Evolutionary conservation across 306 rosid species (phyloP).

Genomic region (Pueraria montana): DNA sequence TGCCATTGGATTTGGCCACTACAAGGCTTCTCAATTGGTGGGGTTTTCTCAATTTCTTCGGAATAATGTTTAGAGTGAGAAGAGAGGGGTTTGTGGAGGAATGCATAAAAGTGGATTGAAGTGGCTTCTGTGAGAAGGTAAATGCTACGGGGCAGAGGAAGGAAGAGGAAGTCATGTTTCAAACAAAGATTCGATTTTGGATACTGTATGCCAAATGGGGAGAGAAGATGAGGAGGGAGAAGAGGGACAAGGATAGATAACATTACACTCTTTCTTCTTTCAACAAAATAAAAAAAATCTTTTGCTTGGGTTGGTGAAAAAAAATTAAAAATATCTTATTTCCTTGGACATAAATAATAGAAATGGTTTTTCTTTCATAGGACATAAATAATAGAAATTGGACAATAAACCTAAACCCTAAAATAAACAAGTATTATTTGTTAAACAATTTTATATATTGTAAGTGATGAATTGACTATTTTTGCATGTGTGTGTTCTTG

Average conservation of each 20-base stretch:
- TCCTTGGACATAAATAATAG: not conserved
- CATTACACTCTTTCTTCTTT: not conserved
- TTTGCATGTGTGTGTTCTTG: too few relatives aligned
- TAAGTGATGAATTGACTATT: not conserved
- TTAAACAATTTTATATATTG: not conserved
- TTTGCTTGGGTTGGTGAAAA: not conserved
- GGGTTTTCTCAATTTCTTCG: constrained; percentile 51
- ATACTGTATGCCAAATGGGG: not conserved
- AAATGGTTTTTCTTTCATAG: not conserved
- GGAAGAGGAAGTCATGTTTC: constrained; percentile 58
- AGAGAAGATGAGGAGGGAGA: constrained; percentile 12
- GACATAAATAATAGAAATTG: not conserved
- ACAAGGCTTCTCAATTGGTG: constrained; percentile 48
- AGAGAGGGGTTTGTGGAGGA: constrained; percentile 42
- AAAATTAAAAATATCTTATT: not conserved
- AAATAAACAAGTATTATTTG: not conserved
- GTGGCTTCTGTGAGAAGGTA: constrained; percentile 56
- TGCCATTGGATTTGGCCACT: constrained; percentile 72
- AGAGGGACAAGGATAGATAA: not conserved
- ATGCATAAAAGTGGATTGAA: constrained; percentile 52
- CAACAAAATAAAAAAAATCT: not conserved
- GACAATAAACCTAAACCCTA: not conserved
- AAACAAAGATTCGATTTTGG: constrained; percentile 28
- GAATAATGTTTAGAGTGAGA: constrained; percentile 45
- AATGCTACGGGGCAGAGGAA: constrained; percentile 51